Evolutionary conservation across 1,139 yeast species (phyloP).

Genomic region (Candida smagusa): DNA sequence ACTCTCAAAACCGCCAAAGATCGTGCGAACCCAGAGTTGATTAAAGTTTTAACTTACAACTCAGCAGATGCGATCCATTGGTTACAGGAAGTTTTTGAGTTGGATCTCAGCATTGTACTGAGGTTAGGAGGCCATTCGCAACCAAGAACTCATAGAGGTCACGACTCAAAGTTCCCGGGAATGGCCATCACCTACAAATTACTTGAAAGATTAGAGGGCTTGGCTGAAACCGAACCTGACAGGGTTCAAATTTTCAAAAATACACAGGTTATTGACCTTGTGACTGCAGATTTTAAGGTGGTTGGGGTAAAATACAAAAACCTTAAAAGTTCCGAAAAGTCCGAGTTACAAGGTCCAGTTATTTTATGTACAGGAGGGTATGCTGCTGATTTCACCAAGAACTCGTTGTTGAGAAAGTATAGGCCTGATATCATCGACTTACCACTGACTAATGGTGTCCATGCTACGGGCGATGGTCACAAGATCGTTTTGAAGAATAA

Average conservation of each 20-base stretch:
- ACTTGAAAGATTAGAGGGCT: constrained; percentile 49
- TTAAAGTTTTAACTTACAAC: constrained; percentile 47
- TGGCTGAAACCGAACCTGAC: constrained; percentile 48
- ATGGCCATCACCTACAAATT: constrained; percentile 70
- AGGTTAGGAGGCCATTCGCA: constrained; percentile 74
- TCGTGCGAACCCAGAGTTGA: constrained; percentile 54
- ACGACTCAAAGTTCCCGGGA: constrained; percentile 66
- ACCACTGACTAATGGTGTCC: constrained; percentile 72
- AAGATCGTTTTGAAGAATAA: constrained; percentile 54
- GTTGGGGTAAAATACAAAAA: constrained; percentile 50
- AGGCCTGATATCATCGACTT: constrained; percentile 61
- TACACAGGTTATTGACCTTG: constrained; percentile 54
- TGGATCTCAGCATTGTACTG: constrained; percentile 64
- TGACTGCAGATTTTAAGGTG: constrained; percentile 30
- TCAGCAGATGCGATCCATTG: constrained; percentile 67
- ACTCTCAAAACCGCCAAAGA: constrained; percentile 64
- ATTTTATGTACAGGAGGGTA: constrained; percentile 82
- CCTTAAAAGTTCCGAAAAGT: constrained; percentile 30
- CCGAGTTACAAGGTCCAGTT: constrained; percentile 50
- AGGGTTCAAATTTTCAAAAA: constrained; percentile 52
- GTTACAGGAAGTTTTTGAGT: constrained; percentile 60
- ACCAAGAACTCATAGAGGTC: constrained; percentile 74
- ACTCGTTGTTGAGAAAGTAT: constrained; percentile 48
- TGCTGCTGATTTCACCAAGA: constrained; percentile 56
- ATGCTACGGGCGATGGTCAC: constrained; percentile 79